A percentile compares a stretch with the other conserved stretches of the same genome.
Evolutionary conservation across 371 early-diverging fungal genomes (phyloP).

Genomic region (Apophysomyces ossiformis): DNA sequence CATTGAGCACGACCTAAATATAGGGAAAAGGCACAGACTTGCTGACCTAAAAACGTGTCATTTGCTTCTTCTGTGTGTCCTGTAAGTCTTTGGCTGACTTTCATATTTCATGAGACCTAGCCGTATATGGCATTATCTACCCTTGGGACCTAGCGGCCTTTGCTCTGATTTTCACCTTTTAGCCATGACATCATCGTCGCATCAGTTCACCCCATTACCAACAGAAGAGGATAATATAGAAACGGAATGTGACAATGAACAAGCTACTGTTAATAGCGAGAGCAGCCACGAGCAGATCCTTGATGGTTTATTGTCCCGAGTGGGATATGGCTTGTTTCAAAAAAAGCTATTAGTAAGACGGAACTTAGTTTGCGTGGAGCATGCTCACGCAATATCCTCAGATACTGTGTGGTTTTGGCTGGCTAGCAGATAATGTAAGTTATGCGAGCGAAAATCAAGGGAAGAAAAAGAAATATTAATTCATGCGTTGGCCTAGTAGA

Average conservation of each 20-base stretch:
- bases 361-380: slow-evolving; percentile 6
- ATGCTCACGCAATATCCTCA: slow-evolving; percentile 22
- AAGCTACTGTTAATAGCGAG: not conserved
- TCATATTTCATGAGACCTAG: too few relatives aligned
- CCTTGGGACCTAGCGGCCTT: not conserved
- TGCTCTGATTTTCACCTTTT: not conserved
- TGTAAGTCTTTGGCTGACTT: too few relatives aligned
- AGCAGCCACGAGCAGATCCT: slow-evolving; percentile 43
- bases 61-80: too few relatives aligned
- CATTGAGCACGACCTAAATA: too few relatives aligned
- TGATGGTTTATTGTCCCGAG: slow-evolving; percentile 65
- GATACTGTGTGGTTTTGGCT: slow-evolving; percentile 81
- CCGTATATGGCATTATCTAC: not conserved
- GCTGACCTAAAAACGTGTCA: too few relatives aligned
- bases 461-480: not conserved
- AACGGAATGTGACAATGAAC: not conserved
- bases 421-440: slow-evolving; percentile 87
- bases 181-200: slow-evolving; percentile 16
- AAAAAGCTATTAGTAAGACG: slow-evolving; percentile 68
- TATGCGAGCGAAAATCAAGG: not conserved
- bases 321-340: slow-evolving; percentile 83
- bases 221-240: slow-evolving; percentile 13
- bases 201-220: slow-evolving; percentile 20
- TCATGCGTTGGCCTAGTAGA: slow-evolving; percentile 36
- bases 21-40: too few relatives aligned